Percentiles rank a stretch among this genome's conserved stretches.
Evolutionary conservation across 768 basidiomycete species (phyloP).

Genomic region (Dacryopinax spathularia): DNA sequence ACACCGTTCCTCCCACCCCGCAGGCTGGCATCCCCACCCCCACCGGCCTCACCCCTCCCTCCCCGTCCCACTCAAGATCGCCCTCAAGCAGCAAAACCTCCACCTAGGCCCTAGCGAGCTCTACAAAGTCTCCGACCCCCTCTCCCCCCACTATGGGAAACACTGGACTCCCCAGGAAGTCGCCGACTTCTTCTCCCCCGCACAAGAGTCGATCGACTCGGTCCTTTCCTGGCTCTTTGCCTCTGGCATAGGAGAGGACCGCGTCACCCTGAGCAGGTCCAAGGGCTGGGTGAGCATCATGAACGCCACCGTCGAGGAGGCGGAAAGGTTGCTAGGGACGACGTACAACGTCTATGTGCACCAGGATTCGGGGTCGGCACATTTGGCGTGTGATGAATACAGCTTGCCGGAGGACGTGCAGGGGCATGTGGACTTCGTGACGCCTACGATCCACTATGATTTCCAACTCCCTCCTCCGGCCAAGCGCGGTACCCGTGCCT

Average conservation of each 20-base stretch:
- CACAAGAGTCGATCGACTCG: constrained; percentile 23
- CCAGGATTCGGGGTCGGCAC: not conserved
- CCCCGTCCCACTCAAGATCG: constrained; percentile 4
- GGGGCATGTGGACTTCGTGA: constrained; percentile 10
- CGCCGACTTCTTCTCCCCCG: constrained; percentile 31
- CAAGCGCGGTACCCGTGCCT: not conserved
- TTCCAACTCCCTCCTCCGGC: not conserved
- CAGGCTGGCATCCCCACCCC: not conserved
- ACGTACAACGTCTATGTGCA: constrained; percentile 14
- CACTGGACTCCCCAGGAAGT: constrained; percentile 26
- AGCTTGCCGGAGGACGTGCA: constrained; percentile 4
- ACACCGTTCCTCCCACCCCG: not conserved
- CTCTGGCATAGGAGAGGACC: constrained; percentile 26
- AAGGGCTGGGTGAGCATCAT: constrained; percentile 14
- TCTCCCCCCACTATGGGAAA: constrained; percentile 24
- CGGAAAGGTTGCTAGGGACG: constrained; percentile 11
- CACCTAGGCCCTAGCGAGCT: constrained; percentile 22
- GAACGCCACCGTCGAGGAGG: constrained; percentile 10
- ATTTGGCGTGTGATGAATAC: constrained; percentile 7
- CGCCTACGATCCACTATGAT: constrained; percentile 11
- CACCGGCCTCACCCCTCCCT: not conserved
- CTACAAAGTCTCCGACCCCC: constrained; percentile 26
- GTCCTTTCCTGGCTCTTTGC: constrained; percentile 32
- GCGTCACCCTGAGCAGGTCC: constrained; percentile 28
- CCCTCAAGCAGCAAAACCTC: constrained; percentile 25